Conservation (phyloP, 805 yeast genomes). For the Jamesozyma jinghongensis region DNA sequence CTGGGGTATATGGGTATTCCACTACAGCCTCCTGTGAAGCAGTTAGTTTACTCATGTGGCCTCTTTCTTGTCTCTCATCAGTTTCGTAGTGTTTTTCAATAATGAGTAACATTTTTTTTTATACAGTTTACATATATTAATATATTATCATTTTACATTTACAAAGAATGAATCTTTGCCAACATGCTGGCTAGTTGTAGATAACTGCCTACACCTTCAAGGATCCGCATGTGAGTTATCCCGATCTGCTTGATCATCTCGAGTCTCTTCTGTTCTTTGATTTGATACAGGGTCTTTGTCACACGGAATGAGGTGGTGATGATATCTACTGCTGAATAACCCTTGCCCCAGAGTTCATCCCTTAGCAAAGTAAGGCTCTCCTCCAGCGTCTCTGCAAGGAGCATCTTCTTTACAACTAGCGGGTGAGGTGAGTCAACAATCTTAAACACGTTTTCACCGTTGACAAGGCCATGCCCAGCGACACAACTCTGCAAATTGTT, state of each 20-base stretch:
- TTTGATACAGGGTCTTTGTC: conserved; percentile 60
- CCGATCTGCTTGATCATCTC: conserved; percentile 83
- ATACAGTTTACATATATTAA: neutral
- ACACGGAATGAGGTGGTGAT: conserved; percentile 87
- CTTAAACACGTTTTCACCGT: conserved; percentile 84
- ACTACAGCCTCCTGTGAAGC: conserved; percentile 41
- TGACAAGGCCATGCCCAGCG: conserved; percentile 89
- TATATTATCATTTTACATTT: neutral
- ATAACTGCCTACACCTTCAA: conserved; percentile 87
- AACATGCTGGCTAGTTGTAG: conserved; percentile 79
- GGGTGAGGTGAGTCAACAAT: conserved; percentile 98
- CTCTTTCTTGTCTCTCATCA: neutral
- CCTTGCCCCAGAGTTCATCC: conserved; percentile 72
- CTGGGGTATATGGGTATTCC: conserved; percentile 31
- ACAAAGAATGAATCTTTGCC: conserved; percentile 38
- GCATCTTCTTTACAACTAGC: conserved; percentile 62
- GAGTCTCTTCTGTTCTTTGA: conserved; percentile 60
- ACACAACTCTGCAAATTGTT: conserved; percentile 90
- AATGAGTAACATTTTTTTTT: neutral
- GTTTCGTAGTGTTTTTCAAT: too few relatives aligned
- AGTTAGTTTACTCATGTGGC: conserved; percentile 30
- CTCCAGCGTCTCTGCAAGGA: conserved; percentile 50
- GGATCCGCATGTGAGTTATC: conserved; percentile 78
- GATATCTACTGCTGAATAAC: conserved; percentile 89
- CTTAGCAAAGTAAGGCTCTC: conserved; percentile 51